Evolutionary conservation across 2,329 filamentous ascomycete species (phyloP), one percentile per base, ranked within the genome.

Genomic region (Penicillium sp.): DNA sequence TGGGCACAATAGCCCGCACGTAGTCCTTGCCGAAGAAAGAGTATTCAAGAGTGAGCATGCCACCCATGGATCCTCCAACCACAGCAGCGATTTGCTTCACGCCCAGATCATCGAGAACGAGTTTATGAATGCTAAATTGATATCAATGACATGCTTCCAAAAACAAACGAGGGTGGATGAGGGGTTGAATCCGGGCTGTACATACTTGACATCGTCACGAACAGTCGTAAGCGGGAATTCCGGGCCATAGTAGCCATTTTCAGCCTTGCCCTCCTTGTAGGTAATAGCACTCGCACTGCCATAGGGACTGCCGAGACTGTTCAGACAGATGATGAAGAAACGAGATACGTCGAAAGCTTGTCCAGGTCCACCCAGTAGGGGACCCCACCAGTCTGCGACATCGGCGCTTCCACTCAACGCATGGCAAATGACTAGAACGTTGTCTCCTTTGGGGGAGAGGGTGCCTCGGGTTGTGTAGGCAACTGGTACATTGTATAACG

Each of bases 211-310:
- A 77, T 99, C 94, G 71, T 99, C 94, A 62, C 93, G 83, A 60
- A 99, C 91, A 0, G 94, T 97, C 1, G 94, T 97, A 60, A 99
- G 78, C 43, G 94, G 94, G 64, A 99, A 99, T 69, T 99, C 94
- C 1, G 94, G 94, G 0, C 94, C 94, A 69, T 99, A 99, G 64
- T 84, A 84, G 16, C 85, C 92, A 59, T 90, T 86, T 48, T 79
- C 79, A 14, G 83, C 77, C 65, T 95, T 85, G 13, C 92, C 92
- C 68, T 97, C 88, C 72, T 91, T 95, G 64, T 87, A 87, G 2
- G 94, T 99, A 13, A 83, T 75, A 8, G 80, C 78, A 56, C 80
- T 82, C 5, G 79, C 80, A 64, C 77, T 82, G 23, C 81, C 81
- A 59, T 83, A 83, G 0, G 81, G 81, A 57, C 79, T 82, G 3